Evolutionary conservation across 306 rosid genomes (phyloP).

Genomic region (Vigna reflexopilosa): DNA sequence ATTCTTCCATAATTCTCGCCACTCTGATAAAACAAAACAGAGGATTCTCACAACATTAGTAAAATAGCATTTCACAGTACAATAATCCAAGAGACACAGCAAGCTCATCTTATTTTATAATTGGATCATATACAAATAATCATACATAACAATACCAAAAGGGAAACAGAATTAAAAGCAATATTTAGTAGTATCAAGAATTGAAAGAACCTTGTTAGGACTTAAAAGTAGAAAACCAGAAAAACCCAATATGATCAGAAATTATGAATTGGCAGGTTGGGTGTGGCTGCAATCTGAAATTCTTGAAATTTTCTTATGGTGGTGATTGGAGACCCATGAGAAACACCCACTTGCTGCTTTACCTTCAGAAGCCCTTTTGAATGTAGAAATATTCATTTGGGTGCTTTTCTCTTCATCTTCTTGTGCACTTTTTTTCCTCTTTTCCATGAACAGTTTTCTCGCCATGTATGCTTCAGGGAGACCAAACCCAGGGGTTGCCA

Average conservation of each 20-base stretch:
- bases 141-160: not conserved
- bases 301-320: not conserved
- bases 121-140: not conserved
- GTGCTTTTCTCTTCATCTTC: constrained; percentile 41
- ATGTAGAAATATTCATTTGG: not conserved
- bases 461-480: constrained; percentile 57
- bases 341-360: constrained; percentile 52
- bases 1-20: not conserved
- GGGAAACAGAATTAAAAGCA: too few relatives aligned
- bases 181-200: not conserved
- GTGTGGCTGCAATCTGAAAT: constrained; percentile 4
- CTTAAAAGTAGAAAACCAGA: not conserved
- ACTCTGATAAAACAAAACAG: not conserved
- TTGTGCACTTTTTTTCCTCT: constrained; percentile 43
- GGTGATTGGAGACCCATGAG: constrained; percentile 46
- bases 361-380: not conserved
- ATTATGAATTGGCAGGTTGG: constrained; percentile 2
- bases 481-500: constrained; percentile 38
- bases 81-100: not conserved
- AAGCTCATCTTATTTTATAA: constrained; percentile 1
- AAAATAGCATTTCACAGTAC: not conserved
- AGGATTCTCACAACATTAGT: not conserved
- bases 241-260: not conserved
- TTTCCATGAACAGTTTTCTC: constrained; percentile 52
- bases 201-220: constrained; percentile 1